phyloP scores from a whole-genome alignment of 768 basidiomycete genomes.

The Tulasnella sp. region DNA sequence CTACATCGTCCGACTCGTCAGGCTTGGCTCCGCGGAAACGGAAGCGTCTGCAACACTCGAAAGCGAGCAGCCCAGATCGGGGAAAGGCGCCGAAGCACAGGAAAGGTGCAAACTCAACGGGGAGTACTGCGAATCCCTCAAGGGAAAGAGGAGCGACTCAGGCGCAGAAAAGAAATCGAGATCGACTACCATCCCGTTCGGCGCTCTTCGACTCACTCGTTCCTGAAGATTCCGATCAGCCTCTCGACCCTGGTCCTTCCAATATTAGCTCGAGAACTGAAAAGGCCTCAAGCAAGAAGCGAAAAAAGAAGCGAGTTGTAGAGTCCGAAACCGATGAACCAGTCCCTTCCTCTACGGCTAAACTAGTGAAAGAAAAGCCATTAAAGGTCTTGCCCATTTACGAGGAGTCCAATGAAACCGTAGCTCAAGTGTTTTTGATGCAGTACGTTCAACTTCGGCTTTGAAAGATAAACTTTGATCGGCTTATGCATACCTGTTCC shows the following conservation, averaged over 20 bases:
- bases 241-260: background rate
- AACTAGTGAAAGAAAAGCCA: background rate
- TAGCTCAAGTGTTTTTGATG: background rate
- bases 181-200: background rate
- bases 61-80: background rate
- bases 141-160: background rate
- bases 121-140: background rate
- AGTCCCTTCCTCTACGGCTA: background rate
- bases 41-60: background rate
- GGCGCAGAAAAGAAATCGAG: background rate
- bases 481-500: background rate
- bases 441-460: background rate
- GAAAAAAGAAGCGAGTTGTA: background rate
- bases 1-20: background rate
- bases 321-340: background rate
- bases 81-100: background rate
- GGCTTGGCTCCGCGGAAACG: background rate
- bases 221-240: background rate
- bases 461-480: background rate
- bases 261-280: background rate
- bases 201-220: background rate
- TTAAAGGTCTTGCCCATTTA: background rate
- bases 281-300: background rate
- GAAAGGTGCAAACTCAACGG: background rate
- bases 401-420: background rate